Conservation (phyloP, 140 eudicot species). For the Flaveria floridana region DNA sequence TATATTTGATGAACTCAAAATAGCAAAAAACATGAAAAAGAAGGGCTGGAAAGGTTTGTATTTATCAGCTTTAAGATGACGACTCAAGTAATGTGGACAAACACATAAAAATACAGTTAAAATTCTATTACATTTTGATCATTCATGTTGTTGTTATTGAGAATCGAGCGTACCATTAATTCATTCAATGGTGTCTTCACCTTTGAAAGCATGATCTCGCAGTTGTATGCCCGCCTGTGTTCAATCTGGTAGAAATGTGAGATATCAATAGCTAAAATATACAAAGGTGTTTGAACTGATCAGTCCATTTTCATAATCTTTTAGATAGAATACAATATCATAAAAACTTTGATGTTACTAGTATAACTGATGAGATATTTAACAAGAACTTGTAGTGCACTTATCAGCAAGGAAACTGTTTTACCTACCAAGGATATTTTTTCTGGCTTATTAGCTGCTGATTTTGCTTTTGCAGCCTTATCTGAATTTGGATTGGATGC, state of each 20-base stretch:
- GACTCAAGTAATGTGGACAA: background rate
- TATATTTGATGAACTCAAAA: no score
- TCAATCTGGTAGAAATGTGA: conserved; percentile 67
- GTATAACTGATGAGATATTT: background rate
- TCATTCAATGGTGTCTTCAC: conserved; percentile 83
- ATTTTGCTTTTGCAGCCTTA: conserved; percentile 45
- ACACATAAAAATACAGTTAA: conserved; percentile 6
- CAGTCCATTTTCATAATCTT: conserved; percentile 10
- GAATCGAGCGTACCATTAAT: conserved; percentile 66
- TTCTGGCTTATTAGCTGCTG: conserved; percentile 66
- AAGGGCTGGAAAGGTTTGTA: conserved; percentile 21
- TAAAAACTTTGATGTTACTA: background rate
- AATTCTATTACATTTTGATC: conserved; percentile 4
- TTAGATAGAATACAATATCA: conserved; percentile 7
- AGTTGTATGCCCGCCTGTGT: conserved; percentile 82
- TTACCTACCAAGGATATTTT: conserved; percentile 75
- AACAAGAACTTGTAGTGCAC: conserved; percentile 8
- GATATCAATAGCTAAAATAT: conserved; percentile 13
- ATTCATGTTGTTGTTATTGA: background rate
- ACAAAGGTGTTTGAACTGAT: conserved; percentile 27
- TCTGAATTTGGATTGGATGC: conserved; percentile 55
- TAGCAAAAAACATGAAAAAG: conserved; percentile 18
- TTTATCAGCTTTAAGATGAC: conserved; percentile 4
- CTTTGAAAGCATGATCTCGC: conserved; percentile 96
- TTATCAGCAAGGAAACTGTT: conserved; percentile 16